A percentile compares a stretch with the other conserved stretches of the same genome.
Evolutionary conservation across 805 yeast species (phyloP).

Genomic region (Candida maltosa): DNA sequence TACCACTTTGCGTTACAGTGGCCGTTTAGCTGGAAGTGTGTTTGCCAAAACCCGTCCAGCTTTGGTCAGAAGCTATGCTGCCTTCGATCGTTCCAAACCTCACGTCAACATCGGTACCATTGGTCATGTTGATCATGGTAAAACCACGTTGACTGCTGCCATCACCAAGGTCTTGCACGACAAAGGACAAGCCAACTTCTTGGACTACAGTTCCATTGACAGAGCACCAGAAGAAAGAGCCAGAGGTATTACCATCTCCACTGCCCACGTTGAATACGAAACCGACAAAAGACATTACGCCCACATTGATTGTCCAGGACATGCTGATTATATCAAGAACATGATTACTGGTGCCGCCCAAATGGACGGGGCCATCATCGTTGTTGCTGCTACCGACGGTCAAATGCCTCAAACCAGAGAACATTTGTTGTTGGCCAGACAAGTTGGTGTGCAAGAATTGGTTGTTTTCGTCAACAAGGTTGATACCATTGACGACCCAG

Average conservation of each 20-base stretch:
- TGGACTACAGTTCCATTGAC: constrained; percentile 91
- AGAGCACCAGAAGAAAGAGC: constrained; percentile 99
- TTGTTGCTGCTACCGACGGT: constrained; percentile 98
- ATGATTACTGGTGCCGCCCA: constrained; percentile 99
- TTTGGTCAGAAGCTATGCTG: constrained; percentile 48
- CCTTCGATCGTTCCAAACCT: constrained; percentile 93
- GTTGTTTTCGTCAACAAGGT: constrained; percentile 98
- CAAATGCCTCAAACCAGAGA: constrained; percentile 99
- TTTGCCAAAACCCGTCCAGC: constrained; percentile 21
- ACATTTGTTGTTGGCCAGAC: constrained; percentile 96
- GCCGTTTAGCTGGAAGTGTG: constrained; percentile 12
- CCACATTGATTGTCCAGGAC: constrained; percentile 98
- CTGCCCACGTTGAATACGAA: constrained; percentile 97
- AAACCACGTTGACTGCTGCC: constrained; percentile 97
- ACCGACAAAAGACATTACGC: constrained; percentile 94
- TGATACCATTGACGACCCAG: constrained; percentile 96
- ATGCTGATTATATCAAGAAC: constrained; percentile 97
- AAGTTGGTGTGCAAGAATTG: constrained; percentile 96
- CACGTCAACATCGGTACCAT: constrained; percentile 97
- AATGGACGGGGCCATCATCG: constrained; percentile 99
- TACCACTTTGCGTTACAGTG: constrained; percentile 25
- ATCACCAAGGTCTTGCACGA: constrained; percentile 90
- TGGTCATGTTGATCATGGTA: constrained; percentile 99
- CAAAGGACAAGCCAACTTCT: constrained; percentile 88
- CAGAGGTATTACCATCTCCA: constrained; percentile 97